These are phyloP conservation scores for Aspergillus arachidicola DNA, from an alignment of 2,329 filamentous ascomycete genomes.

Conservation along the genomic window DNA sequence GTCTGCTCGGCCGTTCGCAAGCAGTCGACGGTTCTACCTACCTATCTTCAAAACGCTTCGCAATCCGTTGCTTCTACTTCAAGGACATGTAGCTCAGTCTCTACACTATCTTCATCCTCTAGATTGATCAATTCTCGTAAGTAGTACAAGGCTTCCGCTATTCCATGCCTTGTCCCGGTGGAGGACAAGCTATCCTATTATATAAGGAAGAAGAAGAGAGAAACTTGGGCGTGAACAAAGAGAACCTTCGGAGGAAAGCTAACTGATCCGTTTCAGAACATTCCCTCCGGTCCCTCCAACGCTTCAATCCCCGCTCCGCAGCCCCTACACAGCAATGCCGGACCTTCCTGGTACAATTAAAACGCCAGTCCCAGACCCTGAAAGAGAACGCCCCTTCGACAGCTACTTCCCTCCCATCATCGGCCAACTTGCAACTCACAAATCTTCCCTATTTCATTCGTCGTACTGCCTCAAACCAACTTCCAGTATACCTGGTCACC, in stretches of 20 bases:
- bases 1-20: constrained; percentile 38
- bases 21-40: constrained; percentile 33
- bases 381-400: constrained; percentile 28
- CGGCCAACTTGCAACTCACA: constrained; percentile 37
- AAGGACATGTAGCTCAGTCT: constrained; percentile 33
- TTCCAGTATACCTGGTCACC: constrained; percentile 74
- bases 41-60: constrained; percentile 29
- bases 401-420: constrained; percentile 31
- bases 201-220: not conserved
- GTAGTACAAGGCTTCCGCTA: constrained; percentile 20
- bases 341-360: constrained; percentile 41
- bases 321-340: constrained; percentile 34
- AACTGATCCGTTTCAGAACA: constrained; percentile 25
- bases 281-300: constrained; percentile 25
- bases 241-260: not conserved
- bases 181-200: not conserved
- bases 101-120: constrained; percentile 31
- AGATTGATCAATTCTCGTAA: constrained; percentile 34
- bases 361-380: constrained; percentile 38
- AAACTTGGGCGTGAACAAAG: not conserved
- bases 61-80: constrained; percentile 33
- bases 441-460: constrained; percentile 69
- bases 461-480: constrained; percentile 69
- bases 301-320: constrained; percentile 17
- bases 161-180: not conserved